Conservation (phyloP, 768 basidiomycete species). For the Leccinellum rugosiceps region DNA sequence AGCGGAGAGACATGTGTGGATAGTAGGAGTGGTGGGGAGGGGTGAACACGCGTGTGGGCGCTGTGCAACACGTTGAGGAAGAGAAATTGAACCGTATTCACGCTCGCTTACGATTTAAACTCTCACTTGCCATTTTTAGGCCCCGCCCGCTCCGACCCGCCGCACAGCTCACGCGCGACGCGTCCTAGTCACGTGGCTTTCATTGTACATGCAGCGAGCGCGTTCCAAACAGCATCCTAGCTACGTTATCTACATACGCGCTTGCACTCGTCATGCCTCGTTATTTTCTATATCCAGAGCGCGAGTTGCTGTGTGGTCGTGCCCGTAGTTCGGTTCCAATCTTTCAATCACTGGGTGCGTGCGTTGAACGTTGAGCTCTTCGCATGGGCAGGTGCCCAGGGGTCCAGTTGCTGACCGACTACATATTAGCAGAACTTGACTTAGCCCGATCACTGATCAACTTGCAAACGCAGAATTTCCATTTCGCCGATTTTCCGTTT, state of each 20-base stretch:
- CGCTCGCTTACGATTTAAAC: conserved; percentile 33
- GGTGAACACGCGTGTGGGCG: conserved; percentile 19
- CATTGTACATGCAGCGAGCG: neutral
- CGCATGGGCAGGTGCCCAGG: conserved; percentile 9
- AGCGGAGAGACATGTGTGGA: conserved; percentile 50
- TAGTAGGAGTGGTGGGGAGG: conserved; percentile 7
- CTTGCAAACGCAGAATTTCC: conserved; percentile 12
- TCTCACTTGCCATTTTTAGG: conserved; percentile 26
- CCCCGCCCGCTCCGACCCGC: conserved; percentile 33
- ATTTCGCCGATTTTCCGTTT: conserved; percentile 3
- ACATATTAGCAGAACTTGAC: neutral
- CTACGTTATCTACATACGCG: neutral
- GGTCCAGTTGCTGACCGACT: conserved; percentile 4
- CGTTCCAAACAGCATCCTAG: neutral
- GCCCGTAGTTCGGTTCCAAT: conserved; percentile 3
- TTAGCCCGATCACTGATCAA: conserved; percentile 22
- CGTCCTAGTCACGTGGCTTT: conserved; percentile 26
- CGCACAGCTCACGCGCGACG: conserved; percentile 22
- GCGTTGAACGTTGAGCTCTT: neutral
- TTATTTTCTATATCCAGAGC: neutral
- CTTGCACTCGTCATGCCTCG: neutral
- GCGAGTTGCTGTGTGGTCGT: neutral
- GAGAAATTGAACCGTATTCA: conserved; percentile 18
- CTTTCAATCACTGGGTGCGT: neutral
- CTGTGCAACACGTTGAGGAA: conserved; percentile 34